Conservation (phyloP, 2,329 filamentous ascomycete species). For the Amphichorda felina region DNA sequence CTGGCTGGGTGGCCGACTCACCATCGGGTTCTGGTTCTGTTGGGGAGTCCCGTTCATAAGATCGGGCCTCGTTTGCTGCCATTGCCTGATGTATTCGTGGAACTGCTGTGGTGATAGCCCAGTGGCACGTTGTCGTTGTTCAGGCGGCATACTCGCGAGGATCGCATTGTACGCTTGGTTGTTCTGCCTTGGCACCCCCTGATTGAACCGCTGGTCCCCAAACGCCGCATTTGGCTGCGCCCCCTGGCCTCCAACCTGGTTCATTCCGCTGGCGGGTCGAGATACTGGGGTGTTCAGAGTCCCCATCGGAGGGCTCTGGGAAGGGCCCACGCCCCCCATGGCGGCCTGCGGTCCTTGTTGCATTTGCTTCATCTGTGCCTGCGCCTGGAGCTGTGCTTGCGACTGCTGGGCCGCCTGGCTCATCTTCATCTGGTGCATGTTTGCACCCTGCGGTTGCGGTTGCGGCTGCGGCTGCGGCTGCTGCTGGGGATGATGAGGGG, state of each 20-base stretch:
- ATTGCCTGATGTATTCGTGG: constrained; percentile 37
- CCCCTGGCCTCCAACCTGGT: constrained; percentile 28
- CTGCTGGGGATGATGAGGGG: constrained; percentile 12
- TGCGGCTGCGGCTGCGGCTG: constrained; percentile 13
- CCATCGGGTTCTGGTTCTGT: constrained; percentile 17
- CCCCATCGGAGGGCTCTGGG: constrained; percentile 48
- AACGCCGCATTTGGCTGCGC: constrained; percentile 27
- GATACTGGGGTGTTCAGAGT: constrained; percentile 41
- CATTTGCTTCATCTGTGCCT: constrained; percentile 39
- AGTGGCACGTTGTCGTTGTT: constrained; percentile 31
- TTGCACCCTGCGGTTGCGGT: constrained; percentile 15
- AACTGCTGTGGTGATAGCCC: constrained; percentile 35
- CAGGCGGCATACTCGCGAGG: constrained; percentile 30
- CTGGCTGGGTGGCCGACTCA: constrained; percentile 15
- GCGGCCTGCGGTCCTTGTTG: constrained; percentile 42
- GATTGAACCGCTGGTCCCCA: constrained; percentile 40
- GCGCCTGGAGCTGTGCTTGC: constrained; percentile 25
- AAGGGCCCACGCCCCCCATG: constrained; percentile 36
- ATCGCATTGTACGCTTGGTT: constrained; percentile 26
- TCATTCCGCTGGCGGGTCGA: constrained; percentile 31
- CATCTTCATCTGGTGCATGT: constrained; percentile 22
- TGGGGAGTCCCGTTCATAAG: constrained; percentile 18
- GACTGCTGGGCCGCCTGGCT: constrained; percentile 20
- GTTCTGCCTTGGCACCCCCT: constrained; percentile 34
- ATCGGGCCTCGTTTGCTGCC: constrained; percentile 26